Evolutionary conservation across 768 basidiomycete genomes (phyloP).

Genomic region (Pisolithus marmoratus): DNA sequence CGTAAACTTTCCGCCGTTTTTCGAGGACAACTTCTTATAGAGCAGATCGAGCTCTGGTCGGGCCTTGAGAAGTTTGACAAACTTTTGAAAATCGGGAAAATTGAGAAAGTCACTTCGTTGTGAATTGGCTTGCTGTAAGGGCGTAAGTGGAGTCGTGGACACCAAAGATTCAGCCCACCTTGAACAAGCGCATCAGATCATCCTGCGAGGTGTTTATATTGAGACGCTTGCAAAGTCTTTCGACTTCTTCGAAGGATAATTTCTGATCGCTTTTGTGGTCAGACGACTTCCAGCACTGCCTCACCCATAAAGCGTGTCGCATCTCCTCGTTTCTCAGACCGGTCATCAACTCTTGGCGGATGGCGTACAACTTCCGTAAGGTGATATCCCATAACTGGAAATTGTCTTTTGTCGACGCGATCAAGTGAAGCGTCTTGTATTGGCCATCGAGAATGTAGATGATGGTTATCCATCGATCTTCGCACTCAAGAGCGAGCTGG

Average conservation of each 20-base stretch:
- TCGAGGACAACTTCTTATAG: constrained; percentile 38
- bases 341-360: constrained; percentile 65
- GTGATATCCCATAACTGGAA: constrained; percentile 61
- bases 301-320: constrained; percentile 69
- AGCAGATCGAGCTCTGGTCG: constrained; percentile 76
- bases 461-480: constrained; percentile 78
- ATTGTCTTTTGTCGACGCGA: constrained; percentile 62
- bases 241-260: constrained; percentile 66
- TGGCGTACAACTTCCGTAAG: constrained; percentile 54
- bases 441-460: constrained; percentile 72
- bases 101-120: constrained; percentile 55
- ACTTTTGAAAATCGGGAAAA: constrained; percentile 72
- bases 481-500: constrained; percentile 53
- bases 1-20: constrained; percentile 30
- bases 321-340: constrained; percentile 60
- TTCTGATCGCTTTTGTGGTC: constrained; percentile 57
- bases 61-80: constrained; percentile 79
- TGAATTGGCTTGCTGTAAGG: constrained; percentile 55
- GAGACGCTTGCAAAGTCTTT: constrained; percentile 63
- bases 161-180: constrained; percentile 31
- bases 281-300: constrained; percentile 75
- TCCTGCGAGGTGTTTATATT: constrained; percentile 54
- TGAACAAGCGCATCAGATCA: constrained; percentile 54
- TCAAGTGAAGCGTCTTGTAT: constrained; percentile 84
- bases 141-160: not conserved